Evolutionary conservation across 352 stramenopile genomes (phyloP), one percentile per base, ranked within the genome.

Genomic region (Peronospora destructor): DNA sequence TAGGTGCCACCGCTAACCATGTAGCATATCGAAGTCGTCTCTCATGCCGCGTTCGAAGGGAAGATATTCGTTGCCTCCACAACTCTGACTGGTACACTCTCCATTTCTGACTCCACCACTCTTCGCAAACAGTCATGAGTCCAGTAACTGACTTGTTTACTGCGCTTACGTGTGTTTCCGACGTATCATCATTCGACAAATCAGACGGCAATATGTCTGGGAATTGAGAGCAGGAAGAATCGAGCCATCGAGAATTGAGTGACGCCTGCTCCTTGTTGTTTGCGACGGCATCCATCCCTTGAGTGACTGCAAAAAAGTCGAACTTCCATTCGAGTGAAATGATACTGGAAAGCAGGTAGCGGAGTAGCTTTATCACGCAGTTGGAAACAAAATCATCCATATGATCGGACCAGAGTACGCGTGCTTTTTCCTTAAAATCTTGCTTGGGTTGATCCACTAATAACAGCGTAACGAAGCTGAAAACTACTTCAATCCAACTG

Each of bases 301-400:
- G 8, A 41, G 35, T 5, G 4, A 46, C 26, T 21, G 32, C 38
- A 6, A 21, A 35, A 12, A 73, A 73, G 4, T 56, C 38, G 43
- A 85, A 68, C 16, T 81, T 72, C 71, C 66, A 85, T 29, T 85
- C 74, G 10, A 33, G 37, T 23, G 49, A 54, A 30, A 71, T 62
- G n/a, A 68, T 29, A 29, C 45, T 49, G 5, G 43, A 56, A 10
- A 81, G 39, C 7, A 78, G 40, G n/a, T 51, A 45, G n/a, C 23
- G 53, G 8, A 84, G 33, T 13, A 76, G 42, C 26, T 49, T 38
- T 17, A 53, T 28, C 17, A 76, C 51, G 10, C 40, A 58, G 13
- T 43, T 50, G 4, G 53, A 56, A 37, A 57, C n/a, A 26, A 71
- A 65, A 42, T n/a, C 36, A 13, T 59, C 29, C 45, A 71, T 35